Base-by-base conservation (phyloP, 352 stramenopile species). In the Phytophthora macrochlamydospora region DNA sequence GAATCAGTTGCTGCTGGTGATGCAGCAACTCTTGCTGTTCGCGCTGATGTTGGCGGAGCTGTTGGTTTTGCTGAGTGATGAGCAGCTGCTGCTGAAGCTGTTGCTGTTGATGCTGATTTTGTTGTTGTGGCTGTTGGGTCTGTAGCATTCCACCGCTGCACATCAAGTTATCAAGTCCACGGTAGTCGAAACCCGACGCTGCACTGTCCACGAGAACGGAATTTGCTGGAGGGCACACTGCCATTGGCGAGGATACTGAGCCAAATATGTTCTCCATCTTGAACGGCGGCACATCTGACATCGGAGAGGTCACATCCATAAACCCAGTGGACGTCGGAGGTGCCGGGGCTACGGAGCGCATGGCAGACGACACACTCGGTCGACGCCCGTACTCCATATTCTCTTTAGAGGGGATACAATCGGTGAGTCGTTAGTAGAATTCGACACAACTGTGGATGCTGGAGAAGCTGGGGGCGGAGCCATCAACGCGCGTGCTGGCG, bases 351-450 rank as follows among this genome's bases (percentile, higher is more conserved):
- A n/a, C 33, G 12, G 42, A 18, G 14, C 29, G 42, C 59, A 73
- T 65, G 31, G 33, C 56, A 40, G 59, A 56, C 7, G 62, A 42
- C 29, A 54, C 50, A 38, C 48, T 67, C 3, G 65, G 56, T 11
- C 62, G 58, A 3, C 62, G 56, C 32, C 44, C 57, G 65, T 66
- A 73, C 9, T 43, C 57, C 57, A 69, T 62, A 30, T 65, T 50
- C 48, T 79, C 72, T 40, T 82, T 81, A 7, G 77, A 75, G 79
- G 76, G 9, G 79, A 88, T 40, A 67, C 73, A 8, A 67, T 65
- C 5, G 78, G 76, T 30, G 74, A 86, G 37, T 69, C 62, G 0
- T 64, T 74, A 7, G 48, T 57, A 29, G 68, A 86, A 31, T 62
- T 74, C 24, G 73, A 76, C 32, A 62, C 69, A 31, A 56, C 56